phyloP scores from a whole-genome alignment of 495 filamentous ascomycete species.

The Aspergillus affinis region DNA sequence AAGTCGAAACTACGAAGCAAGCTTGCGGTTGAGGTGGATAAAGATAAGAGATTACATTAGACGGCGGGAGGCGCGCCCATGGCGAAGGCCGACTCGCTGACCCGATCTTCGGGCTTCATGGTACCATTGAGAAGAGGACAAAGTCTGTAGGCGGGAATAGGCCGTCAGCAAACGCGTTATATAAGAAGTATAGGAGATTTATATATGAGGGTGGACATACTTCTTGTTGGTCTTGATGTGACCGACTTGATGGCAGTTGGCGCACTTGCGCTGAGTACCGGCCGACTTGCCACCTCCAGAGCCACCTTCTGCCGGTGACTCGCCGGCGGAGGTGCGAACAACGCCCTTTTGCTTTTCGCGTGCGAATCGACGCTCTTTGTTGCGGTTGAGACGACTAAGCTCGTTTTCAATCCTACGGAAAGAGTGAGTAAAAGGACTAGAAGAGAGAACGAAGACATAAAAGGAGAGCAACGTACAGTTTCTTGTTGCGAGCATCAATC shows the following conservation, averaged over 20 bases:
- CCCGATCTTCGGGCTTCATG: constrained; percentile 66
- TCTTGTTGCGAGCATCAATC: constrained; percentile 59
- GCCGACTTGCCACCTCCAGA: constrained; percentile 50
- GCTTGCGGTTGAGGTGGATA: neutral
- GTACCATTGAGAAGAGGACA: constrained; percentile 90
- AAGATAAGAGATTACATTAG: constrained; percentile 9
- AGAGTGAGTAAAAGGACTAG: neutral
- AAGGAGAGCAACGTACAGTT: constrained; percentile 35
- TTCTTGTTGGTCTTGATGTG: constrained; percentile 99
- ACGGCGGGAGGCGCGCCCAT: constrained; percentile 48
- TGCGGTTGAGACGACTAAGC: constrained; percentile 77
- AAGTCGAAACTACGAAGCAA: neutral
- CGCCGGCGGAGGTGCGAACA: constrained; percentile 37
- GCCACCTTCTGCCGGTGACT: constrained; percentile 42
- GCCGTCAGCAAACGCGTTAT: constrained; percentile 8
- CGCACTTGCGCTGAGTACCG: constrained; percentile 88
- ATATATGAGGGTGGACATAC: constrained; percentile 41
- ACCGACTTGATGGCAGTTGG: constrained; percentile 91
- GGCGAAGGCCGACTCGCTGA: constrained; percentile 52
- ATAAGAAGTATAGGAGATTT: constrained; percentile 14
- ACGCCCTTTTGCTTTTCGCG: constrained; percentile 85
- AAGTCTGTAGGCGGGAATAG: constrained; percentile 53
- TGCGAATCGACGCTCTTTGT: constrained; percentile 85
- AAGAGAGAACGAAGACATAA: neutral
- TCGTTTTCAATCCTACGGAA: constrained; percentile 66